A percentile compares a stretch with the other conserved stretches of the same genome.
Evolutionary conservation across 2,329 filamentous ascomycete species (phyloP).

Genomic region (Aplosporella prunicola): DNA sequence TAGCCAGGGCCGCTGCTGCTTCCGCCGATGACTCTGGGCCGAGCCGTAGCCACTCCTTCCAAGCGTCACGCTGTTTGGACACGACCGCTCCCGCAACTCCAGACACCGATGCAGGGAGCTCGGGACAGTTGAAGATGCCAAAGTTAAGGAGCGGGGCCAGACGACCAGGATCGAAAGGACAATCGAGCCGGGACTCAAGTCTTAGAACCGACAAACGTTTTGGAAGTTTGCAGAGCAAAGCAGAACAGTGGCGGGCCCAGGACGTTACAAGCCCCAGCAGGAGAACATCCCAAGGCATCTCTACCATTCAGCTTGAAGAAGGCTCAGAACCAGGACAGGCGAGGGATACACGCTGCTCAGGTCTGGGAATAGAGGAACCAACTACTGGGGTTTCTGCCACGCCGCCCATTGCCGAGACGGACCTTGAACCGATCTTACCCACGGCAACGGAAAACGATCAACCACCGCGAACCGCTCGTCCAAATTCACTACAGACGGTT

Average conservation of each 20-base stretch:
- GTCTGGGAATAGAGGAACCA: conserved; percentile 2
- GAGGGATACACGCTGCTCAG: conserved; percentile 2
- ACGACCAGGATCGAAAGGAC: conserved; percentile 12
- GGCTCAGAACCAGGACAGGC: too few species aligned
- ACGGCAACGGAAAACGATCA: conserved; percentile 18
- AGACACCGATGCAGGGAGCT: conserved; percentile 25
- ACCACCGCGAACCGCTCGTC: conserved; percentile 20
- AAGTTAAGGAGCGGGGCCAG: conserved; percentile 15
- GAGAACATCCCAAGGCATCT: too few species aligned
- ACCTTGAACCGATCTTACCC: conserved; percentile 51
- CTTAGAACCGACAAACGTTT: conserved; percentile 2
- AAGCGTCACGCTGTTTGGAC: conserved; percentile 15
- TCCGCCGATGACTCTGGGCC: conserved; percentile 6
- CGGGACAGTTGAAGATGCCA: conserved; percentile 17
- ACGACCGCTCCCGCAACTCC: conserved; percentile 27
- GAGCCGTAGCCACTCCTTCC: conserved; percentile 8
- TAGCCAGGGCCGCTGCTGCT: conserved; percentile 5
- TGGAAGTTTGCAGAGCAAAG: conserved; percentile 2
- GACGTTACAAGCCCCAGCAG: too few species aligned
- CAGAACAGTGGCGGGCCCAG: conserved; percentile 3
- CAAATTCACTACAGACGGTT: conserved; percentile 54
- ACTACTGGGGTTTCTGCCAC: conserved; percentile 54
- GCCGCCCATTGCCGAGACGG: conserved; percentile 65
- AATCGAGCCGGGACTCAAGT: conserved; percentile 1
- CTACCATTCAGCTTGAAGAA: too few species aligned